Base-by-base conservation (phyloP, 768 basidiomycete species). In the Cystofilobasidium capitatum region DNA sequence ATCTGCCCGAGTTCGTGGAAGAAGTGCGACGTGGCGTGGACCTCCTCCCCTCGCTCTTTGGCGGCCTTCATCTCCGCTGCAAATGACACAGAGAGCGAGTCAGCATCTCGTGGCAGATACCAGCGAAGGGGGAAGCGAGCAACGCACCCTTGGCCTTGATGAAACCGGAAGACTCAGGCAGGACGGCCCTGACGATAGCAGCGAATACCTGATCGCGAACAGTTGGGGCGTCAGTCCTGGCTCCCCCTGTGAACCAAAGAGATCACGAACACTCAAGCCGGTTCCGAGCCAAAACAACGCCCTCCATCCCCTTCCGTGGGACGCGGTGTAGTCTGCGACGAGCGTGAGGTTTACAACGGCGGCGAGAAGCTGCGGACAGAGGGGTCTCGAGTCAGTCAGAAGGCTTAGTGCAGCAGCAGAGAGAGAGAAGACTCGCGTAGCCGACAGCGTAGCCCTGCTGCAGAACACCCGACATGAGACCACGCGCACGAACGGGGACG, bases 391-490 rank as follows among this genome's bases (percentile, higher is more conserved):
- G 55, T 29, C 55, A 57, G 8, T 8, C 26, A 33, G 17, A 29
- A n/a, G 6, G 9, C 24, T 14, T 16, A 6, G 55, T n/a, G 33
- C 20, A 36, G 37, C n/a, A 35, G 40, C 14, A 42, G 39, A 26
- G 40, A 6, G 45, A 62, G 31, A 51, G 9, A 31, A 47, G 26
- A 26, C 42, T 83, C n/a, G n/a, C n/a, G 75, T 86, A 93, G 1
- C 92, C 92, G 16, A 85, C 82, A 0, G 90, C 88, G 72, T 94
- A 93, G 20, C 90, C 92, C 74, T 93, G 84, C 72, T 96, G 93
- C 7, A 97, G 76, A 57, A 94, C 78, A 17, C 93, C 93, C 26
- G 85, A 86, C 3, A 85, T 86, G 2, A 96, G 78, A 26, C 94
- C 94, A 75, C 93, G 88, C 20, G 85, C 82, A 73, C 89, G 87